phyloP scores from a whole-genome alignment of 305 asterid genomes.

The Rubia peregrina region DNA sequence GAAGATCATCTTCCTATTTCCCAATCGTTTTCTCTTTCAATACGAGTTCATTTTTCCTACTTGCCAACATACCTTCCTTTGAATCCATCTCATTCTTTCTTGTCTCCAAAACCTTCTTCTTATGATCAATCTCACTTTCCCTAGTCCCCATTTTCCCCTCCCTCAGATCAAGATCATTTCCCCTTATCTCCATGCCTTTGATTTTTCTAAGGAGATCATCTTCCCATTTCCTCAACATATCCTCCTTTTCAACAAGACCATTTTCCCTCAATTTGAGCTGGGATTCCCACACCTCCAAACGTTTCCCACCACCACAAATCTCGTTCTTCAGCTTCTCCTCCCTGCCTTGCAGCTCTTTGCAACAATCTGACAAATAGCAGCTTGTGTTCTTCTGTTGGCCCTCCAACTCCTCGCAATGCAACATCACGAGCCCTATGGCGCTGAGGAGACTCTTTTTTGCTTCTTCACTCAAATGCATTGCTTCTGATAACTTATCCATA shows the following conservation, averaged over 20 bases:
- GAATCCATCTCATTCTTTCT: not conserved
- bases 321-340: constrained; percentile 9
- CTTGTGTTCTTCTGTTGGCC: not conserved
- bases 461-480: constrained; percentile 7
- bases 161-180: not conserved
- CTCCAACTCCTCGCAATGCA: constrained; percentile 13
- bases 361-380: constrained; percentile 8
- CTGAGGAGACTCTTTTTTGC: constrained; percentile 8
- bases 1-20: too few relatives aligned
- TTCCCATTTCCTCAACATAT: not conserved
- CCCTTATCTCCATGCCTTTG: not conserved
- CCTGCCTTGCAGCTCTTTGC: constrained; percentile 13
- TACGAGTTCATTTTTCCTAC: not conserved
- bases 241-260: not conserved
- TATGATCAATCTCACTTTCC: not conserved
- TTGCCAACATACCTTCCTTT: not conserved
- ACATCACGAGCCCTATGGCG: constrained; percentile 7
- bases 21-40: not conserved
- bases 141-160: not conserved
- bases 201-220: not conserved
- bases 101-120: not conserved
- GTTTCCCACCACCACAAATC: not conserved
- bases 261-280: not conserved
- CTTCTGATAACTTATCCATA: not conserved
- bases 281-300: not conserved